Conservation (phyloP, 192 early-diverging fungal species). For the Podila verticillata region DNA sequence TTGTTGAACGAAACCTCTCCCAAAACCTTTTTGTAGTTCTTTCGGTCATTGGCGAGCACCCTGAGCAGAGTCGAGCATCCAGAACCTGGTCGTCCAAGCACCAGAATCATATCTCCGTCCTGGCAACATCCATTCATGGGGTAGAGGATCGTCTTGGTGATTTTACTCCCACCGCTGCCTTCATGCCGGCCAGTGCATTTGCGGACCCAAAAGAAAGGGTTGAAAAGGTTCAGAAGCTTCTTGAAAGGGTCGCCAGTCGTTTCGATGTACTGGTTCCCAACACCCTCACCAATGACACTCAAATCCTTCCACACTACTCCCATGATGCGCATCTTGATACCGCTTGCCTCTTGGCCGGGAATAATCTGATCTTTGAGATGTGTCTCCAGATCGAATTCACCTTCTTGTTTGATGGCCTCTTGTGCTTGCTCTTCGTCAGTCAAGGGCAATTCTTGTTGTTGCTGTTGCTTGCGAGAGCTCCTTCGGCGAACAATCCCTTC, state of each 20-base stretch:
- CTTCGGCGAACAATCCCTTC: conserved; percentile 2
- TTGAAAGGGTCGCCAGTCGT: conserved; percentile 40
- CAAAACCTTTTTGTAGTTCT: conserved; percentile 59
- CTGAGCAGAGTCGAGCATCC: conserved; percentile 75
- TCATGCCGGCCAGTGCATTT: conserved; percentile 10
- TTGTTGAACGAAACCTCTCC: conserved; percentile 72
- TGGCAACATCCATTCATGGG: conserved; percentile 70
- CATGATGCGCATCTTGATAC: conserved; percentile 55
- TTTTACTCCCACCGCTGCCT: conserved; percentile 22
- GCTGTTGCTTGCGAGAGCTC: conserved; percentile 7
- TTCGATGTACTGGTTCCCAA: conserved; percentile 24
- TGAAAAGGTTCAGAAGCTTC: conserved; percentile 19
- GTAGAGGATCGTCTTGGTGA: conserved; percentile 59
- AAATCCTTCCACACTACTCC: conserved; percentile 56
- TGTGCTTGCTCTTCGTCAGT: conserved; percentile 6
- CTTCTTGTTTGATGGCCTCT: conserved; percentile 25
- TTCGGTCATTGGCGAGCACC: conserved; percentile 69
- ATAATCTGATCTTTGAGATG: conserved; percentile 49
- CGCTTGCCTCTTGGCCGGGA: conserved; percentile 24
- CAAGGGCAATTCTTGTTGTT: background rate
- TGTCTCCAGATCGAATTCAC: conserved; percentile 36
- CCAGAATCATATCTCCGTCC: conserved; percentile 77
- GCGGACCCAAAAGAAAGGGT: conserved; percentile 45
- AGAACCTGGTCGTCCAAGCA: conserved; percentile 73
- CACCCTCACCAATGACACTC: conserved; percentile 45